Base-by-base conservation (phyloP, 116 monocot genomes). In the Papilionanthe hybrid region DNA sequence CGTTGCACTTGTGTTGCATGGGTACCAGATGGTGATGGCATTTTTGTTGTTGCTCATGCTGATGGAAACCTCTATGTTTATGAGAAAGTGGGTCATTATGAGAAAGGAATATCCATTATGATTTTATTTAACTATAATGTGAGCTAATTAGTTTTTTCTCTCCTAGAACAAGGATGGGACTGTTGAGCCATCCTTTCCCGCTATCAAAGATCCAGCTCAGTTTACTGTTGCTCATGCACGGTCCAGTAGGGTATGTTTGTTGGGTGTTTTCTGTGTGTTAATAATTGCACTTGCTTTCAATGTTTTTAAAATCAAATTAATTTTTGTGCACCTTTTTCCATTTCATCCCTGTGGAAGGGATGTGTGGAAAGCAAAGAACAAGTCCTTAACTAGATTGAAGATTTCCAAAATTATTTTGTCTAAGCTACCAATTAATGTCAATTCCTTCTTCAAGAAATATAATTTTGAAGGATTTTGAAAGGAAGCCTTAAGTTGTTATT, bases 21-120 rank as follows among this genome's bases (percentile, higher is more conserved):
- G 94, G 93, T 94, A 44, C 93, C 93, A 45, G 85, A 91, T 85
- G 79, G 86, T 74, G 90, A 92, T 72, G 96, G 92, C 37, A 29
- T 83, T 74, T 95, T 98, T 77, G 84, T 93, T 81, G 93, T 91
- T 82, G 88, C 84, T 53, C 94, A 98, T 93, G 93, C 90, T 83
- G 98, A 98, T 98, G 98, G 94, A 77, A 98, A 94, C 73, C 45
- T 97, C 30, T 97, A 86, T 90, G 86, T 97, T 15, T 97, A 97
- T 89, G 97, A 97, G 78, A 96, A 96, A 80, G 96, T 93, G 49
- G 32, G 88, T 56, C 53, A 18, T 43, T 47, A 17, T 22, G 23
- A 4, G 42, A 28, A 12, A 75, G n/a, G 3, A 43, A 43, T 37
- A 22, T 44, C 22, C 1, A 20, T 73, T 73, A 73, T 78, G 43